Evolutionary conservation across 768 basidiomycete genomes (phyloP), one percentile per base, ranked within the genome.

Genomic region (Boletus rubroflammeus): DNA sequence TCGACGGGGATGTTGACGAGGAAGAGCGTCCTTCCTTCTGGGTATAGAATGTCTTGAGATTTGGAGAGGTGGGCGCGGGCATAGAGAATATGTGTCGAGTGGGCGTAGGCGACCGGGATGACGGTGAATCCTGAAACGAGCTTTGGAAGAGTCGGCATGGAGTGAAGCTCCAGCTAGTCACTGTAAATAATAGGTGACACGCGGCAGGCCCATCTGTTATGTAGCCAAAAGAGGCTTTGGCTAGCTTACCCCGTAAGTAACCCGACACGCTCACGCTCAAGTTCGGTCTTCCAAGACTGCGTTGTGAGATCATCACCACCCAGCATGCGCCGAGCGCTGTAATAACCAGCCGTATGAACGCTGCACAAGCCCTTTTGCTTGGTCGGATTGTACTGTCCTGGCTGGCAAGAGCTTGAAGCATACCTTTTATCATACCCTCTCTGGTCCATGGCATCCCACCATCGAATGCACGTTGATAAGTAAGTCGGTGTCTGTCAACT

Each of bases 1-100:
- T 96, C 93, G 51, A 92, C 86, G 2, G 95, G 93, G 6, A 95
- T 73, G 62, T 98, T 97, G 51, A 89, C 90, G 3, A 95, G 73
- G 64, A 98, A 98, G 10, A 96, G 76, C 0, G 93, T 95, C 41
- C 93, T 80, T 15, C 80, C 83, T 31, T 81, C 67, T 59, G 80
- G 74, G 49, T 73, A 76, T 59, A 52, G 49, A 53, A 39, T 39
- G 28, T 61, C 64, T 74, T 76, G 62, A 4, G 64, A 40, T 41
- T 81, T 81, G 15, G 82, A 75, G 25, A 72, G 64, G 65, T 94
- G 90, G 4, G 78, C 65, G n/a, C 88, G 82, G 17, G 81, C 82
- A 63, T 93, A 95, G n/a, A 94, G 67, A 58, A 85, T 81, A 63
- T 95, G 93, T 3, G 78, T 85, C 21, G 68, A 64, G 1, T 62